These are phyloP conservation scores for Oryza brachyantha DNA, from an alignment of 176 grass and related monocot genomes.

Conservation along the genomic window DNA sequence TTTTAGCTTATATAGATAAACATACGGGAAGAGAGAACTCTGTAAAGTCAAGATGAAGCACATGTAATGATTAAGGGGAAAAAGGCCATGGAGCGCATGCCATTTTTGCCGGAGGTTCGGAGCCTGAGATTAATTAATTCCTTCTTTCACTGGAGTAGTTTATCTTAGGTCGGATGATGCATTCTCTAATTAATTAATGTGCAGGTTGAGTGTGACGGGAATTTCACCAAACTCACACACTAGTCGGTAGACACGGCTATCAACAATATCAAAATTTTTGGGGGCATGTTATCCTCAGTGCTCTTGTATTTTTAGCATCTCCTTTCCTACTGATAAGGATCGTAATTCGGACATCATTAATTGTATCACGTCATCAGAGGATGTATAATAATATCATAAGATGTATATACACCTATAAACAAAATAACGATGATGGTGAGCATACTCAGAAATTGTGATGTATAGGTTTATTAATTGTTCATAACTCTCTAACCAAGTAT, in stretches of 20 bases:
- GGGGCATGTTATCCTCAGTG: not conserved
- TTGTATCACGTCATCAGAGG: not conserved
- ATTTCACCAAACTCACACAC: not conserved
- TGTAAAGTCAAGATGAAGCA: too few species aligned
- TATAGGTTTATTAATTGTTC: too few species aligned
- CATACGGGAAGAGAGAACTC: too few species aligned
- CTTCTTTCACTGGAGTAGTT: not conserved
- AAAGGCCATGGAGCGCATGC: not conserved
- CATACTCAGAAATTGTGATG: too few species aligned
- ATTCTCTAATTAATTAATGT: not conserved
- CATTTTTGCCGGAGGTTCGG: not conserved
- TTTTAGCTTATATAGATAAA: too few species aligned
- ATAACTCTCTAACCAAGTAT: too few species aligned
- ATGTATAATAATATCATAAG: too few species aligned
- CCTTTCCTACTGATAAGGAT: not conserved
- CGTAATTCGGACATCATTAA: not conserved
- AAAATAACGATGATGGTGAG: too few species aligned
- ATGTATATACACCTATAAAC: too few species aligned
- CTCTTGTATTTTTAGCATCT: not conserved
- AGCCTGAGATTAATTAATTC: not conserved
- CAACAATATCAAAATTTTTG: not conserved
- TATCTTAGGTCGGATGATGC: constrained; percentile 18
- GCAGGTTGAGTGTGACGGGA: constrained; percentile 25
- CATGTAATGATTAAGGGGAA: too few species aligned
- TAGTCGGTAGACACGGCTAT: not conserved